Percentiles rank a stretch among this genome's conserved stretches.
Evolutionary conservation across 2,329 filamentous ascomycete genomes (phyloP).

Genomic region (Penicillium sp.): DNA sequence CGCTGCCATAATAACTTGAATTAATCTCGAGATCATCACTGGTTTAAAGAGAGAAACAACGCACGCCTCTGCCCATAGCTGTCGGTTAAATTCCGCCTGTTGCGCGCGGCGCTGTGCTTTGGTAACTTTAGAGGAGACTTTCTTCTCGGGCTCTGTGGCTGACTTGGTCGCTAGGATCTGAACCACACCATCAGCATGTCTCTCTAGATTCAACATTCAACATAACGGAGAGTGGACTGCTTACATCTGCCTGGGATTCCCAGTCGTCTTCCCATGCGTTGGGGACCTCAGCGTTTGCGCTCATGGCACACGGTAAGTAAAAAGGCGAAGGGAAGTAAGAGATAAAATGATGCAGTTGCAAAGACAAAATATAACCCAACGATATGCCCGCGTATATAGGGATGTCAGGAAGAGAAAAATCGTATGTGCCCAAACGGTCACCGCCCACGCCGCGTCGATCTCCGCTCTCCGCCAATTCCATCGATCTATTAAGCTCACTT

Average conservation of each 20-base stretch:
- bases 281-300: conserved; percentile 54
- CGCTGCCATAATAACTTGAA: conserved; percentile 46
- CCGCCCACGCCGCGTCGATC: conserved; percentile 18
- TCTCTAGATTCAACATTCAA: background rate
- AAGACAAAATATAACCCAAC: background rate
- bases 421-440: conserved; percentile 16
- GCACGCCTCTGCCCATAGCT: conserved; percentile 86
- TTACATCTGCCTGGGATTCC: conserved; percentile 71
- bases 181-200: conserved; percentile 6
- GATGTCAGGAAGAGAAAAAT: conserved; percentile 21
- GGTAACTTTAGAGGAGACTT: conserved; percentile 53
- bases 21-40: conserved; percentile 1
- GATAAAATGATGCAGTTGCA: background rate
- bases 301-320: conserved; percentile 29
- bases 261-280: conserved; percentile 93
- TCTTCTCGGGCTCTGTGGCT: conserved; percentile 43
- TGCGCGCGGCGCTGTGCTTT: conserved; percentile 73
- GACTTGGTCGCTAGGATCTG: conserved; percentile 40
- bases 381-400: conserved; percentile 15
- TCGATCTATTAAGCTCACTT: background rate
- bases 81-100: conserved; percentile 77
- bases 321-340: background rate
- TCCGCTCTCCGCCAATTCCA: conserved; percentile 11
- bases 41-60: conserved; percentile 2
- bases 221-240: background rate